A percentile compares a stretch with the other conserved stretches of the same genome.
Conservation (phyloP, 352 stramenopile species). For the Pythium myriotylum region DNA sequence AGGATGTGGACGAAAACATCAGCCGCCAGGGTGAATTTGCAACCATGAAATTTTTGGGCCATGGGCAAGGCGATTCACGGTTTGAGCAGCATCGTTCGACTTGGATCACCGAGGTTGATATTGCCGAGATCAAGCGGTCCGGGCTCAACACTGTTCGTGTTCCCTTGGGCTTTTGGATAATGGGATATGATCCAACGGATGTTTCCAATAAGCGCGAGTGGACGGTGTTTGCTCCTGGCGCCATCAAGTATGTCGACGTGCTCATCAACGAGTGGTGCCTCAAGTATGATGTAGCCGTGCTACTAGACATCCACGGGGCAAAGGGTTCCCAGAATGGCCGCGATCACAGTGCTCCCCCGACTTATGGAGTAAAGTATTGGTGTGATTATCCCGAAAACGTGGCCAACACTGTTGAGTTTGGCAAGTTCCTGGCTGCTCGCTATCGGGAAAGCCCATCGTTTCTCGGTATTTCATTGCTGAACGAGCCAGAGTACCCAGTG, state of each 20-base stretch:
- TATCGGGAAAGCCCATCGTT: slow-evolving; percentile 51
- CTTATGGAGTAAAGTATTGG: slow-evolving; percentile 40
- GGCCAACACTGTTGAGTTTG: slow-evolving; percentile 65
- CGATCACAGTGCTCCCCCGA: slow-evolving; percentile 64
- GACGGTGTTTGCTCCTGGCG: slow-evolving; percentile 44
- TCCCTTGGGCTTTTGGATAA: slow-evolving; percentile 82
- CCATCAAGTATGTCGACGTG: slow-evolving; percentile 66
- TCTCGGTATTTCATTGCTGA: slow-evolving; percentile 77
- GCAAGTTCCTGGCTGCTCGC: slow-evolving; percentile 47
- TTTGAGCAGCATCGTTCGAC: slow-evolving; percentile 76
- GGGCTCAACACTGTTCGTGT: slow-evolving; percentile 82
- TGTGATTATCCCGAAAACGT: slow-evolving; percentile 64
- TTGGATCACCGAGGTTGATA: slow-evolving; percentile 80
- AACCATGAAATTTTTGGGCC: slow-evolving; percentile 55
- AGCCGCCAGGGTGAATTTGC: slow-evolving; percentile 47
- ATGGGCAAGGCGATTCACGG: slow-evolving; percentile 49
- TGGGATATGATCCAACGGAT: slow-evolving; percentile 44
- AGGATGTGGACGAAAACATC: slow-evolving; percentile 64
- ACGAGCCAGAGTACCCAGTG: slow-evolving; percentile 67
- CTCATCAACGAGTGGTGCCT: slow-evolving; percentile 81
- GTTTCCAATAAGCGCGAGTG: slow-evolving; percentile 51
- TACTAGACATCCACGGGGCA: slow-evolving; percentile 79
- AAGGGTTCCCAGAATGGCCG: slow-evolving; percentile 82
- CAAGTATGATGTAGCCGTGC: slow-evolving; percentile 66
- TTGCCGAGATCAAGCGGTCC: slow-evolving; percentile 58